phyloP scores from a whole-genome alignment of 495 filamentous ascomycete genomes.

The Penicillium roqueforti region DNA sequence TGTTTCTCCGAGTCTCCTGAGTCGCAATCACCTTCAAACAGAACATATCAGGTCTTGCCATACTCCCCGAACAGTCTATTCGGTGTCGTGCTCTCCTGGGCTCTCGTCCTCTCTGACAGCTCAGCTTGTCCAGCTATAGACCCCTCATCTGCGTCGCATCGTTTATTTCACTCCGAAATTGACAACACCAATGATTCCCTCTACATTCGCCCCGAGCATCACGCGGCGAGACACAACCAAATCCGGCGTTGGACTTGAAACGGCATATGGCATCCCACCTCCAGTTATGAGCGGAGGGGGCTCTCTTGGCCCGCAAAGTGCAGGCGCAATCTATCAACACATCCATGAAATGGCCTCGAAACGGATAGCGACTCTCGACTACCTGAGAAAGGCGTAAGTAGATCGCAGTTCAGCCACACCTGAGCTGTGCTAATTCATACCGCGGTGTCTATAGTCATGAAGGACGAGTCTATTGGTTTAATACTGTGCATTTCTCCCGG shows the following conservation, averaged over 20 bases:
- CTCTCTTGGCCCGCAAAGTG: slow-evolving; percentile 55
- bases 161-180: background rate
- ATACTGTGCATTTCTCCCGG: slow-evolving; percentile 87
- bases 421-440: slow-evolving; percentile 2
- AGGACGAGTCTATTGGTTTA: slow-evolving; percentile 95
- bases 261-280: slow-evolving; percentile 20
- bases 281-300: slow-evolving; percentile 33
- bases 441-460: slow-evolving; percentile 59
- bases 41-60: background rate
- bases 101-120: slow-evolving; percentile 1
- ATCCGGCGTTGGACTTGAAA: slow-evolving; percentile 32
- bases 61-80: background rate
- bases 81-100: background rate
- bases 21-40: background rate
- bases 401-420: background rate
- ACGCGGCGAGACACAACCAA: slow-evolving; percentile 39
- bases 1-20: slow-evolving; percentile 14
- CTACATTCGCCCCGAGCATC: slow-evolving; percentile 33
- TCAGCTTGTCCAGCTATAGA: background rate
- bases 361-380: slow-evolving; percentile 93
- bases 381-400: slow-evolving; percentile 82
- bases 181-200: slow-evolving; percentile 32
- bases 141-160: slow-evolving; percentile 6
- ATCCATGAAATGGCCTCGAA: slow-evolving; percentile 88
- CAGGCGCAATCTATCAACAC: slow-evolving; percentile 68